Conservation (phyloP, 2,329 filamentous ascomycete species). For the Cordyceps javanica region DNA sequence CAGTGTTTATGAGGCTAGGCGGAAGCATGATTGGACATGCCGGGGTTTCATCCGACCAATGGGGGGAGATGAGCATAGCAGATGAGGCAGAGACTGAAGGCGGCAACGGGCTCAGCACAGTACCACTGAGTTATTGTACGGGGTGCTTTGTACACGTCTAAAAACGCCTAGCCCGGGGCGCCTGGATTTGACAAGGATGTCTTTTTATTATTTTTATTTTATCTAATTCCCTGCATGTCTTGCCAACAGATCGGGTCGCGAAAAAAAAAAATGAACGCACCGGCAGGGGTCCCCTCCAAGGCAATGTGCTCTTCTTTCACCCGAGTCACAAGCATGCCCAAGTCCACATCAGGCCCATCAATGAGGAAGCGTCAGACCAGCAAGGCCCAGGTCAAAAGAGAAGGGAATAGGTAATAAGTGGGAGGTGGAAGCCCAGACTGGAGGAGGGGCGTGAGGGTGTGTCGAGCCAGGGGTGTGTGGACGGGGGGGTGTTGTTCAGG, state of each 20-base stretch:
- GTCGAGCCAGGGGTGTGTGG: neutral
- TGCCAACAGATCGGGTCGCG: conserved; percentile 10
- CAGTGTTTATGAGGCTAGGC: conserved; percentile 24
- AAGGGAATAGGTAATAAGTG: conserved; percentile 8
- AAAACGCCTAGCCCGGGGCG: neutral
- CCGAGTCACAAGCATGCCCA: conserved; percentile 12
- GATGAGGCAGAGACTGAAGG: conserved; percentile 28
- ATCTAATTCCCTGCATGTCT: neutral
- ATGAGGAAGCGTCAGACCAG: conserved; percentile 10
- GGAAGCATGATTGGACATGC: conserved; percentile 29
- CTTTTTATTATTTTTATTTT: neutral
- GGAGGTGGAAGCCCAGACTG: neutral
- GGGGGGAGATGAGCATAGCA: conserved; percentile 25
- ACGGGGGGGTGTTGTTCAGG: neutral
- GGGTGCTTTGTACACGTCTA: conserved; percentile 9
- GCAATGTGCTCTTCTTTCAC: neutral
- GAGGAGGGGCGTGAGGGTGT: neutral
- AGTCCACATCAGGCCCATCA: conserved; percentile 6
- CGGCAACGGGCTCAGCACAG: conserved; percentile 25
- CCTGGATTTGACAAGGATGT: neutral
- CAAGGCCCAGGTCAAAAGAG: neutral
- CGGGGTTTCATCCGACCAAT: conserved; percentile 28
- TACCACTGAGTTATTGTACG: conserved; percentile 6
- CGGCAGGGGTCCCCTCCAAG: neutral
- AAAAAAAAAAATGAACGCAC: neutral